A percentile compares a stretch with the other conserved stretches of the same genome.
Evolutionary conservation across 1,284 basidiomycete genomes (phyloP).

Genomic region (Irpex sp.): DNA sequence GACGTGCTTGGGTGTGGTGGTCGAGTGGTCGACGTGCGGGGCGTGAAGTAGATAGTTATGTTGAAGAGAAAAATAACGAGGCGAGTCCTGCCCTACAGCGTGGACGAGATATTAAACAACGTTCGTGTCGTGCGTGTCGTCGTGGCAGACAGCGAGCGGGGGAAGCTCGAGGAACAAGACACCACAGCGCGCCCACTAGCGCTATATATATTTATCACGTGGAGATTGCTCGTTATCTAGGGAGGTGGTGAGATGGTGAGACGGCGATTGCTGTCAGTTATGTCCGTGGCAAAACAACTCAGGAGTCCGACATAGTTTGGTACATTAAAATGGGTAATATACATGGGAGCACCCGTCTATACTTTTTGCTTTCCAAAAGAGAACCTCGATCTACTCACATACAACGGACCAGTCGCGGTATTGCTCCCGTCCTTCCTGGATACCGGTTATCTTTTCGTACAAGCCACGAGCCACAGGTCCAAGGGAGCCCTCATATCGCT

Average conservation of each 20-base stretch:
- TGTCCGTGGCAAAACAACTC: too few species aligned
- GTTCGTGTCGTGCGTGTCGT: not conserved
- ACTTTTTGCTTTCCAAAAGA: not conserved
- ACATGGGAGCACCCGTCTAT: not conserved
- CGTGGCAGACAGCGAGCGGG: not conserved
- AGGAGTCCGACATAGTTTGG: not conserved
- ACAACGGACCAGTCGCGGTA: slow-evolving; percentile 52
- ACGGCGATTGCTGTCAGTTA: too few species aligned
- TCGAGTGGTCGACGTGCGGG: too few species aligned
- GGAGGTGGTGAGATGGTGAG: too few species aligned
- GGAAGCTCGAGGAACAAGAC: not conserved
- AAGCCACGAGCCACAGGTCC: slow-evolving; percentile 58
- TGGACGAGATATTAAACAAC: not conserved
- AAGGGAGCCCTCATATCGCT: slow-evolving; percentile 39
- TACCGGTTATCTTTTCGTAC: slow-evolving; percentile 51
- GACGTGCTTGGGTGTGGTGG: too few species aligned
- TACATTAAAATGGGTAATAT: not conserved
- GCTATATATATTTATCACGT: not conserved
- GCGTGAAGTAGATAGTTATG: not conserved
- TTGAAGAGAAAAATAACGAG: not conserved
- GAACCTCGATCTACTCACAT: slow-evolving; percentile 23
- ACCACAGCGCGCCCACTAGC: not conserved
- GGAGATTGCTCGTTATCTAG: not conserved
- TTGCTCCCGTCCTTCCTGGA: slow-evolving; percentile 60
- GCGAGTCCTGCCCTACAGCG: slow-evolving; percentile 3